These are phyloP conservation scores for Camillea tinctor DNA, from an alignment of 2,329 filamentous ascomycete species.

Conservation along the genomic window DNA sequence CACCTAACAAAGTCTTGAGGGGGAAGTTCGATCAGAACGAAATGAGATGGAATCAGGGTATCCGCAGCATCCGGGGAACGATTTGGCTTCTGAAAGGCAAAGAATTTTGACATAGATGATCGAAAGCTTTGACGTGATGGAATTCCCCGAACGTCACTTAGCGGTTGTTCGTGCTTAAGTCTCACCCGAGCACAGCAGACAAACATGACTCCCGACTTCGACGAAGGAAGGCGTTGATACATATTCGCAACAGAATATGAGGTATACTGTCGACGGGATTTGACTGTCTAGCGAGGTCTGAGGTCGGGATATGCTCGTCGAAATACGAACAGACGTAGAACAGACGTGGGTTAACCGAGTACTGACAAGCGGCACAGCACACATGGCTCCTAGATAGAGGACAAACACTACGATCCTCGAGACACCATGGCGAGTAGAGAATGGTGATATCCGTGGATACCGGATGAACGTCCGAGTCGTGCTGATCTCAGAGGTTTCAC, in stretches of 20 bases:
- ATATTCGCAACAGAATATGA: background rate
- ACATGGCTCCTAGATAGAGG: background rate
- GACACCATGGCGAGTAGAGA: background rate
- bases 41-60: too few species aligned
- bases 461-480: background rate
- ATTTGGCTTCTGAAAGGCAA: too few species aligned
- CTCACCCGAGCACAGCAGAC: too few species aligned
- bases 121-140: too few species aligned
- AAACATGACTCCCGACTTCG: background rate
- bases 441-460: background rate
- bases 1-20: background rate
- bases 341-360: background rate
- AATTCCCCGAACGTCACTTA: too few species aligned
- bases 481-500: background rate
- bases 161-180: too few species aligned
- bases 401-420: background rate
- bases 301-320: background rate
- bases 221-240: background rate
- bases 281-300: background rate
- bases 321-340: too few species aligned
- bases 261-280: background rate
- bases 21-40: too few species aligned
- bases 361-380: background rate
- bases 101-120: too few species aligned
- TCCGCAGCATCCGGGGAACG: too few species aligned